Base-by-base conservation (phyloP, 2,329 filamentous ascomycete species). In the Neophaeococcomyces aloes region DNA sequence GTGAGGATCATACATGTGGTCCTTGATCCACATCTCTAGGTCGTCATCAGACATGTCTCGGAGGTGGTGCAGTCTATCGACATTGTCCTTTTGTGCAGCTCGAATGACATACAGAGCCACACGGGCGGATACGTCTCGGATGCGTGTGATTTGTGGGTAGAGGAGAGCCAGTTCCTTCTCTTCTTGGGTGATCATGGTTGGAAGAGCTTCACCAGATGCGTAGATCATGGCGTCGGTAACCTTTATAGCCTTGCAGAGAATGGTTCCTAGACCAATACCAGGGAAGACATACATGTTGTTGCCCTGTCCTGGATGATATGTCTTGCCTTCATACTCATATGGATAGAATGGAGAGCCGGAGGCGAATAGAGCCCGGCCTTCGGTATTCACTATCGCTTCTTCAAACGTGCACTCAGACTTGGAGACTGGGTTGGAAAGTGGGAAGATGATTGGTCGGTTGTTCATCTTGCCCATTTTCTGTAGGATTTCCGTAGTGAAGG, bases 381-480 rank as follows among this genome's bases (percentile, higher is more conserved):
- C 83, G 8, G 89, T 96, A 79, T 89, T 80, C 58, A 79, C 76
- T 58, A 96, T 76, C 13, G 91, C 91, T 60, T 91, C 84, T 71
- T 95, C 88, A 58, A 93, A 96, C 13, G 86, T 94, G 70, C 91
- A 96, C 69, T 98, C 91, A 7, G 89, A 93, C 72, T 96, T 95
- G 67, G 83, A 88, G 40, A 88, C 80, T 38, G 91, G 91, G 70
- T 98, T 96, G 66, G 86, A 94, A 33, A 98, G 80, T 43, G 89
- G 89, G 78, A 98, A 96, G 57, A 95, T 82, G 59, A 94, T 89
- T 49, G 91, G 88, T 51, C 78, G 74, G 50, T 87, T 78, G 64
- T 87, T 87, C 53, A 78, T 70, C 47, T 65, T 59, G 17, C 62
- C 68, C 68, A 73, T 72, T 58, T 72, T 72, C 49, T 80, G 77